A percentile compares a stretch with the other conserved stretches of the same genome.
Evolutionary conservation across 805 yeast species (phyloP).

Genomic region (Maudiozyma turicensis): DNA sequence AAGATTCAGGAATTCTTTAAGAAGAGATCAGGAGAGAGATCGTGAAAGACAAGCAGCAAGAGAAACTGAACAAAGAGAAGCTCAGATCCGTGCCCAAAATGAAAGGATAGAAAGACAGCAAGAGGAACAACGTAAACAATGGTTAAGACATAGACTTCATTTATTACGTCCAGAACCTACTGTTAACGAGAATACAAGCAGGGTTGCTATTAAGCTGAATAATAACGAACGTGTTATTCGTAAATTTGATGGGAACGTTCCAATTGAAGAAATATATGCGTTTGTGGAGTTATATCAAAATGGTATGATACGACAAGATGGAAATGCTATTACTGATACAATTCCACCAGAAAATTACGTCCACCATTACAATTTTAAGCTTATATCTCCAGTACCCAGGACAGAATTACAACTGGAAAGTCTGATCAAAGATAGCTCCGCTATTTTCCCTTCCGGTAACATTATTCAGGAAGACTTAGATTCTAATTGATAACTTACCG

Average conservation of each 20-base stretch:
- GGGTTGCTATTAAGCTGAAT: constrained; percentile 60
- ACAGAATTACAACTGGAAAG: constrained; percentile 30
- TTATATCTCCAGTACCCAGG: constrained; percentile 52
- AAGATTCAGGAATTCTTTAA: constrained; percentile 63
- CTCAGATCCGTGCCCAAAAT: not conserved
- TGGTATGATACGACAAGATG: constrained; percentile 18
- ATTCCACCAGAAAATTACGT: constrained; percentile 32
- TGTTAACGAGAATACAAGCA: constrained; percentile 33
- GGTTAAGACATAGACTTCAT: constrained; percentile 42
- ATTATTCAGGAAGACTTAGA: constrained; percentile 37
- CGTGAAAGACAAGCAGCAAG: constrained; percentile 22
- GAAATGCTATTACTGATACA: constrained; percentile 10
- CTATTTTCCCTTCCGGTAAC: constrained; percentile 57
- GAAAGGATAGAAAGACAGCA: constrained; percentile 1
- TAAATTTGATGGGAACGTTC: constrained; percentile 36
- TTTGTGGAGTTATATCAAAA: constrained; percentile 46
- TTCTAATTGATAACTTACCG: too few relatives aligned
- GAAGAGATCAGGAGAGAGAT: constrained; percentile 51
- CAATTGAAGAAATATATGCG: constrained; percentile 60
- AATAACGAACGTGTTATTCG: constrained; percentile 51
- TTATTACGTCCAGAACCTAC: constrained; percentile 27
- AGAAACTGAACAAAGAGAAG: constrained; percentile 22
- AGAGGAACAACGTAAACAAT: constrained; percentile 26
- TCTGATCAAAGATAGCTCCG: constrained; percentile 34
- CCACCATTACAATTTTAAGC: constrained; percentile 40